phyloP scores from a whole-genome alignment of 2,329 filamentous ascomycete species.

The Torrubiellomyces zombiae region DNA sequence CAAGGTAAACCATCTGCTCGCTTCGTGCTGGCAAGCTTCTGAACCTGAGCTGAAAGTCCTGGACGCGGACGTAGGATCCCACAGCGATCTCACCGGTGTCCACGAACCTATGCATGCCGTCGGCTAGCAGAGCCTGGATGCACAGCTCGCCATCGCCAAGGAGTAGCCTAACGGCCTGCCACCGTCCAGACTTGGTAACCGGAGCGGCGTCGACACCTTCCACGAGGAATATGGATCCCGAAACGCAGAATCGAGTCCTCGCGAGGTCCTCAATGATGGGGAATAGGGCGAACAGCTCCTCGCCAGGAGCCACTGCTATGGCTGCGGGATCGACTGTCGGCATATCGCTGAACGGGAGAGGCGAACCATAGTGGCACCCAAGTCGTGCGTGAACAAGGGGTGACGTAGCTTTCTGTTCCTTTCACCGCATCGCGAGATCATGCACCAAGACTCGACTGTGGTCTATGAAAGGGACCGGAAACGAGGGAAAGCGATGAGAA shows the following conservation, averaged over 20 bases:
- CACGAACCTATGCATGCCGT: conserved; percentile 30
- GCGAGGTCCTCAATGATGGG: conserved; percentile 32
- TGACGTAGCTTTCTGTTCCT: too few relatives aligned
- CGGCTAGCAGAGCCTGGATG: conserved; percentile 32
- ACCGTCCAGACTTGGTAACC: conserved; percentile 17
- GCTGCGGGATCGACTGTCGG: conserved; percentile 13
- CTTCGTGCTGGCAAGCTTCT: conserved; percentile 4
- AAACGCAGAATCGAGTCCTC: conserved; percentile 28
- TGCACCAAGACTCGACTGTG: too few relatives aligned
- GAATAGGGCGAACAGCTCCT: conserved; percentile 11
- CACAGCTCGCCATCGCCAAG: conserved; percentile 36
- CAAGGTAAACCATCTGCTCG: conserved; percentile 23
- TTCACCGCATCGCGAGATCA: too few relatives aligned
- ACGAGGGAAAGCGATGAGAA: too few relatives aligned
- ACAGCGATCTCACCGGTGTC: conserved; percentile 25
- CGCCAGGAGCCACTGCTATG: conserved; percentile 8
- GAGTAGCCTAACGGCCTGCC: conserved; percentile 29
- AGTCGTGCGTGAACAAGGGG: too few relatives aligned
- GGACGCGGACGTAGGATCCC: conserved; percentile 32
- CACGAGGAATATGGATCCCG: conserved; percentile 32
- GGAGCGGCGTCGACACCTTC: conserved; percentile 23
- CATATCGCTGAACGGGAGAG: too few relatives aligned
- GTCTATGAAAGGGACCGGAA: too few relatives aligned
- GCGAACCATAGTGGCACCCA: too few relatives aligned
- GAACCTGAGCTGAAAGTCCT: conserved; percentile 20